Base-by-base conservation (phyloP, 495 filamentous ascomycete genomes). In the Aspergillus olivimuriae region DNA sequence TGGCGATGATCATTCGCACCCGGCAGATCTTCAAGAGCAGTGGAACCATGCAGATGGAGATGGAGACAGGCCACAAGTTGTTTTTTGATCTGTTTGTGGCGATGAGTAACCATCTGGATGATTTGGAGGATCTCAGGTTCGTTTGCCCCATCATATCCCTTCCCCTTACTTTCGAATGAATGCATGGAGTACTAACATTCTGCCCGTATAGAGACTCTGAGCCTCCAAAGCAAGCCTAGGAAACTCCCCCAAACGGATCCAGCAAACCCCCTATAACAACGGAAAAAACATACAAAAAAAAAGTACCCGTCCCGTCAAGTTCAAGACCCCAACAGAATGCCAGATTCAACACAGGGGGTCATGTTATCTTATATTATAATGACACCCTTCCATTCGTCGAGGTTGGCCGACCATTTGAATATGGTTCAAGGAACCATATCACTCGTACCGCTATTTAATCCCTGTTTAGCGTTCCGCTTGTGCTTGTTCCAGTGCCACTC, bases 71-170 rank as follows among this genome's bases (percentile, higher is more conserved):
- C 48, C 88, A 82, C 58, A 82, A 86, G 72, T 75, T 95, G 61
- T 96, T 94, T 76, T 95, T 96, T 70, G 89, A 95, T 76, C 74
- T 96, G 63, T 96, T 95, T 66, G 89, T 95, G 55, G 88, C 89
- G 48, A 86, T 96, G 86, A 92, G 88, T 76, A 94, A 94, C 69
- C 87, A 94, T 73, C 82, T 95, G 59, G 88, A 94, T 74, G 88
- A 94, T 66, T 76, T 94, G 65, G 78, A 80, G 67, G 84, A 87
- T 37, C 57, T 69, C 39, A 56, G 61, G 68, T n/a, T n/a, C n/a
- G n/a, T n/a, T n/a, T n/a, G n/a, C n/a, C n/a, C n/a, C n/a, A n/a
- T n/a, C n/a, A n/a, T n/a, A n/a, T n/a, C n/a, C n/a, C n/a, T n/a
- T n/a, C n/a, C n/a, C n/a, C n/a, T n/a, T n/a, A n/a, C n/a, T n/a